Evolutionary conservation across 306 rosid genomes (phyloP).

Genomic region (Castanopsis chinensis): DNA sequence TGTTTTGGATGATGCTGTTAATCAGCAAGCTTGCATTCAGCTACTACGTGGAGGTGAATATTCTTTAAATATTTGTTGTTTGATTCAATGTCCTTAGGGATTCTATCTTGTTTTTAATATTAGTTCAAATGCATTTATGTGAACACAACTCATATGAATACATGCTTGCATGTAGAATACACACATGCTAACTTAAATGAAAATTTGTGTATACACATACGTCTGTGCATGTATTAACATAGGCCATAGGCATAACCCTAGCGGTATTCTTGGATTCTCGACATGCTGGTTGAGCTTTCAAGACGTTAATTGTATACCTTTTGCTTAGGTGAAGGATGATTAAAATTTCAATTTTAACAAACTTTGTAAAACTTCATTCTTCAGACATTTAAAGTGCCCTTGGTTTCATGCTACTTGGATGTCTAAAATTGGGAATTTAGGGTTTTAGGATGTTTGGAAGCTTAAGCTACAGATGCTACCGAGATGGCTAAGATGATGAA

Average conservation of each 20-base stretch:
- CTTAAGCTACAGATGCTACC: no score
- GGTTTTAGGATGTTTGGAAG: no score
- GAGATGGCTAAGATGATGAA: no score
- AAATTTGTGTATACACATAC: not conserved
- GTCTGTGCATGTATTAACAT: not conserved
- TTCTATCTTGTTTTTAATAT: not conserved
- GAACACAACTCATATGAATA: not conserved
- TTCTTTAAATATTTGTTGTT: not conserved
- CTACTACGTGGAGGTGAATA: conserved; percentile 91
- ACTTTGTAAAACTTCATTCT: no score
- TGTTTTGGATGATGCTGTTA: conserved; percentile 88
- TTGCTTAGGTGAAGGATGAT: not conserved
- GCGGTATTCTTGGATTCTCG: not conserved
- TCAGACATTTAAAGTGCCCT: no score
- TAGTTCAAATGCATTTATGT: not conserved
- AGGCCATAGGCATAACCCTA: not conserved
- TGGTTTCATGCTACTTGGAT: no score
- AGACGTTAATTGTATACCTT: not conserved
- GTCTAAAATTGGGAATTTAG: no score
- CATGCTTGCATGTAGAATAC: not conserved
- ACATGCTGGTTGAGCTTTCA: not conserved
- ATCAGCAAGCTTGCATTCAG: conserved; percentile 94
- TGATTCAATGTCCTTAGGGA: not conserved
- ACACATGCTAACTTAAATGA: not conserved
- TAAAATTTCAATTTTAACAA: no score